These are phyloP conservation scores for Spathaspora gorwiae DNA, from an alignment of 805 yeast species.

Conservation along the genomic window DNA sequence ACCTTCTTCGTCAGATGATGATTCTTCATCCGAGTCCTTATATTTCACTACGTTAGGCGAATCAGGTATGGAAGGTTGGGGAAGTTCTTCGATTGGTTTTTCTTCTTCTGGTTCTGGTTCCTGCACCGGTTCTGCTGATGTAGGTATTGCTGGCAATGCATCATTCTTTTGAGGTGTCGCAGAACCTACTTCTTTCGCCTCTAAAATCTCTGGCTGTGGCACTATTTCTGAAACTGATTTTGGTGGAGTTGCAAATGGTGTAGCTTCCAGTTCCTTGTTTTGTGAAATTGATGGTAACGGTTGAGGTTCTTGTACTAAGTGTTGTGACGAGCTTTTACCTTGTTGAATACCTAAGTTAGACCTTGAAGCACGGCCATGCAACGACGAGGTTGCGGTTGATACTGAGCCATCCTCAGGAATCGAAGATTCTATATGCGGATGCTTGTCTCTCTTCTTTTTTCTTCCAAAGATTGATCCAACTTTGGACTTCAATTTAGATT, in stretches of 20 bases:
- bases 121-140: slow-evolving; percentile 11
- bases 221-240: too few relatives aligned
- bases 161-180: slow-evolving; percentile 24
- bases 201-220: neutral
- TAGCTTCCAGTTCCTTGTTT: neutral
- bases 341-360: slow-evolving; percentile 10
- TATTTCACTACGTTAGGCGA: slow-evolving; percentile 36
- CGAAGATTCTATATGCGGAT: slow-evolving; percentile 5
- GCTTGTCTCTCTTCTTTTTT: slow-evolving; percentile 38
- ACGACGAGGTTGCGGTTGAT: slow-evolving; percentile 8
- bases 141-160: slow-evolving; percentile 26
- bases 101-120: slow-evolving; percentile 14
- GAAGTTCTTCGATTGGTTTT: slow-evolving; percentile 16
- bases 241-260: neutral
- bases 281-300: neutral
- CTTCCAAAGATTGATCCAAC: slow-evolving; percentile 75
- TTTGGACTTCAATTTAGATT: slow-evolving; percentile 54
- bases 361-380: neutral
- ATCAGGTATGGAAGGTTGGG: slow-evolving; percentile 11
- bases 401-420: slow-evolving; percentile 34
- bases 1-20: slow-evolving; percentile 21
- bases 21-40: slow-evolving; percentile 17
- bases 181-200: slow-evolving; percentile 1
- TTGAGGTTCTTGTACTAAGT: neutral
- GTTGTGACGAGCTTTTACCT: neutral